phyloP scores from a whole-genome alignment of 768 basidiomycete genomes.

The Termitomyces sp. region DNA sequence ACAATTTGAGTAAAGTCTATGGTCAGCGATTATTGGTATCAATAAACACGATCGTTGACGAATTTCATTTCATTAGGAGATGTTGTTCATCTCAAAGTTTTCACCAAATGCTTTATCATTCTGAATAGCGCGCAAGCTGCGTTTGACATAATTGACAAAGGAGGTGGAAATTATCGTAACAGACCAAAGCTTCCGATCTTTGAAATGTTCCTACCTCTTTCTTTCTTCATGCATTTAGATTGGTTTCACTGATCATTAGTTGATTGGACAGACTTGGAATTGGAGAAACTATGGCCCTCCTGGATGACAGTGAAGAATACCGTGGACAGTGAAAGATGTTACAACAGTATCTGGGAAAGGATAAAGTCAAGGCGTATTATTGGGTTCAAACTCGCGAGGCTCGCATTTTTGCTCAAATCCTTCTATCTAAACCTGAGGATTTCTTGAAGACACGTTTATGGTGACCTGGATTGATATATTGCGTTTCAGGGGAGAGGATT shows the following conservation, averaged over 20 bases:
- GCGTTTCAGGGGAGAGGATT: not conserved
- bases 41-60: too few species aligned
- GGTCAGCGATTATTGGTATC: constrained; percentile 17
- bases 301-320: constrained; percentile 9
- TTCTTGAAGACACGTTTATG: not conserved
- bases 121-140: too few species aligned
- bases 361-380: constrained; percentile 4
- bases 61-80: constrained; percentile 3
- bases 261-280: not conserved
- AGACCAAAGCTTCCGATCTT: too few species aligned
- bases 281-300: constrained; percentile 5
- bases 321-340: constrained; percentile 9
- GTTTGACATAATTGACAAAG: too few species aligned
- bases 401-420: constrained; percentile 11
- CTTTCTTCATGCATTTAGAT: not conserved
- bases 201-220: constrained; percentile 11
- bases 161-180: too few species aligned
- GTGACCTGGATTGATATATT: not conserved
- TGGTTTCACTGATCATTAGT: not conserved
- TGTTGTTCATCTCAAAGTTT: constrained; percentile 15
- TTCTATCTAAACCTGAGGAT: not conserved
- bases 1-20: constrained; percentile 26
- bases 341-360: constrained; percentile 7
- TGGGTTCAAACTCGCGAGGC: constrained; percentile 13
- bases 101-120: constrained; percentile 21